Evolutionary conservation across 164 flowering plant species (phyloP).

Genomic region (Vitis amurensis): DNA sequence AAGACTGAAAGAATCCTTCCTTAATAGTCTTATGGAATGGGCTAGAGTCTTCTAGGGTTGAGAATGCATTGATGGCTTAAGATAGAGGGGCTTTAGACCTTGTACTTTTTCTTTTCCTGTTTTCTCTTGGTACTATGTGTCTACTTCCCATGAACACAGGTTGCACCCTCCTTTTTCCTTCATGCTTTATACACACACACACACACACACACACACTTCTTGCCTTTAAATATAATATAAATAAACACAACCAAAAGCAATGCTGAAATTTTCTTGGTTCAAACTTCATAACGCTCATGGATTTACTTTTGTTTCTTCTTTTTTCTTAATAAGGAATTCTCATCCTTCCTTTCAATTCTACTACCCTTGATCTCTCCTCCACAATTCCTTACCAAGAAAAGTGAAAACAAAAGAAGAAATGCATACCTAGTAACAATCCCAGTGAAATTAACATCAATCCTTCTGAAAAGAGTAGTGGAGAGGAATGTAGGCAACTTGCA

Average conservation of each 20-base stretch:
- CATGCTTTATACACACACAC: not conserved
- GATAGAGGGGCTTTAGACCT: too few species aligned
- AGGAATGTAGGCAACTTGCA: conserved; percentile 98
- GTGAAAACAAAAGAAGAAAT: not conserved
- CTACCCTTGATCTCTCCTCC: not conserved
- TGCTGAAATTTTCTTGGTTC: not conserved
- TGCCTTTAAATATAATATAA: not conserved
- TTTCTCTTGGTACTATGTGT: too few species aligned
- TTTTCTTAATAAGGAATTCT: too few species aligned
- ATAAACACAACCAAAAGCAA: not conserved
- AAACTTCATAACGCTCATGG: too few species aligned
- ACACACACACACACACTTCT: not conserved
- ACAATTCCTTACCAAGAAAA: not conserved
- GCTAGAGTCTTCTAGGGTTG: too few species aligned
- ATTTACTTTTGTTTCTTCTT: too few species aligned
- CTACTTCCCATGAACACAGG: too few species aligned
- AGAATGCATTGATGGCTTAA: too few species aligned
- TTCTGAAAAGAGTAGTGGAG: conserved; percentile 74
- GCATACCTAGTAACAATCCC: conserved; percentile 78
- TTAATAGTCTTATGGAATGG: too few species aligned
- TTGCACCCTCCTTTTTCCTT: too few species aligned
- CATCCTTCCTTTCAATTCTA: not conserved
- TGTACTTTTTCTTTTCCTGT: too few species aligned
- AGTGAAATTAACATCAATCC: conserved; percentile 64
- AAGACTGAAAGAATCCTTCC: too few species aligned